phyloP scores from a whole-genome alignment of 1,284 basidiomycete genomes.

The Ganoderma leucocontextum region DNA sequence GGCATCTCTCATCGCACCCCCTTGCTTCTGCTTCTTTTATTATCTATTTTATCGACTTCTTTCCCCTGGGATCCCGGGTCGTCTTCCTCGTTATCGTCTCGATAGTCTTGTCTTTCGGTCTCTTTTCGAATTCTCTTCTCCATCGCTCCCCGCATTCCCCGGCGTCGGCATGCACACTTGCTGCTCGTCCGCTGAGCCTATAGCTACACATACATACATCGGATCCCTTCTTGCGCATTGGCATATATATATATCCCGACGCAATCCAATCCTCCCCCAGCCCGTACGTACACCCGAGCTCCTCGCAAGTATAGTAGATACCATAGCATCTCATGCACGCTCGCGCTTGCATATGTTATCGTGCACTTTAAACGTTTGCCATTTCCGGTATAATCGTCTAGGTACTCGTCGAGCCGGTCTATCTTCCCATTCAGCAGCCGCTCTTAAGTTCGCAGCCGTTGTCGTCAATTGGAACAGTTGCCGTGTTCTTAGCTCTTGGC shows the following conservation, averaged over 20 bases:
- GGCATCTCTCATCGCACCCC: not conserved
- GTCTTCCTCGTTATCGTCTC: not conserved
- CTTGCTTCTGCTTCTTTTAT: not conserved
- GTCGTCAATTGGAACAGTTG: too few species aligned
- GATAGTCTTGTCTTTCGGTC: too few species aligned
- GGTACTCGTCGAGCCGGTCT: not conserved
- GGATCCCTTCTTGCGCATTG: not conserved
- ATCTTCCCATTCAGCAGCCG: not conserved
- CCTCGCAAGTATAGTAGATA: not conserved
- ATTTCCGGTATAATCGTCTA: not conserved
- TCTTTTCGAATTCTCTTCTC: not conserved
- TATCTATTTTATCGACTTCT: conserved; percentile 12
- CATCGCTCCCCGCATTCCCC: not conserved
- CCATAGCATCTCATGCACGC: not conserved
- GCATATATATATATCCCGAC: not conserved
- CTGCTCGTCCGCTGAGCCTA: not conserved
- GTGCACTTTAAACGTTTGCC: too few species aligned
- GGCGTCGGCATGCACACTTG: not conserved
- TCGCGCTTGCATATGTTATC: not conserved
- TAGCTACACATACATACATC: not conserved
- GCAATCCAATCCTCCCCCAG: not conserved
- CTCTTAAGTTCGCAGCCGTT: too few species aligned
- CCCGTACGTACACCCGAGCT: too few species aligned
- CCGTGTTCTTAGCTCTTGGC: too few species aligned
- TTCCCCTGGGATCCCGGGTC: not conserved